Evolutionary conservation across 1,284 basidiomycete genomes (phyloP), one percentile per base, ranked within the genome.

Genomic region (Gomphus bonarii): DNA sequence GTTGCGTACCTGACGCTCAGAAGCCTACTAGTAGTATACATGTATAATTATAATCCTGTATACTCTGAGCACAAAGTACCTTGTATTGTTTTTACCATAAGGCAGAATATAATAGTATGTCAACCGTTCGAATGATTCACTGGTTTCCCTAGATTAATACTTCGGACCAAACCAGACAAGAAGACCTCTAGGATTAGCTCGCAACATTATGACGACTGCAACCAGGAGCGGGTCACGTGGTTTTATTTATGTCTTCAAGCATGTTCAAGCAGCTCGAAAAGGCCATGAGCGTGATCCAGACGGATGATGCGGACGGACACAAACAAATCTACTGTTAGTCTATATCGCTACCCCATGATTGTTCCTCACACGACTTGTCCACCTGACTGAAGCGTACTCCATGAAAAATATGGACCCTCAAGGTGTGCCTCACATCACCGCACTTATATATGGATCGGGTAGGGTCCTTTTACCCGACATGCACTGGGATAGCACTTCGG

Each of bases 401-500:
- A n/a, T 43, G 9, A 25, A 31, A 28, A n/a, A 53, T 14, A 53
- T 53, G 30, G 33, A 33, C 20, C 43, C 43, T 28, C 38, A 54
- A 33, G 43, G 31, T 47, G 38, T 52, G 18, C 57, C 57, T 16
- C 43, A 22, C n/a, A 46, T 58, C 9, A 12, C 33, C 30, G 57
- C 35, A n/a, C 35, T 44, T 8, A n/a, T 52, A 11, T 58, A 58
- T 28, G 57, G 38, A 16, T 25, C 42, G 4, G 16, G n/a, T 18
- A 52, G 57, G 20, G 52, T 58, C 4, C 31, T 52, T 5, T 28
- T 43, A 33, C 57, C 57, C 35, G 31, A 43, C 4, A 53, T 58
- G 50, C 22, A 50, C 12, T 58, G 57, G 57, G 57, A 58, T 7
- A 18, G 44, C 25, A 58, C 50, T 12, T 42, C 38, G 12, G 57